Conservation (phyloP, 805 yeast genomes). For the Teunomyces lycoperdinae region DNA sequence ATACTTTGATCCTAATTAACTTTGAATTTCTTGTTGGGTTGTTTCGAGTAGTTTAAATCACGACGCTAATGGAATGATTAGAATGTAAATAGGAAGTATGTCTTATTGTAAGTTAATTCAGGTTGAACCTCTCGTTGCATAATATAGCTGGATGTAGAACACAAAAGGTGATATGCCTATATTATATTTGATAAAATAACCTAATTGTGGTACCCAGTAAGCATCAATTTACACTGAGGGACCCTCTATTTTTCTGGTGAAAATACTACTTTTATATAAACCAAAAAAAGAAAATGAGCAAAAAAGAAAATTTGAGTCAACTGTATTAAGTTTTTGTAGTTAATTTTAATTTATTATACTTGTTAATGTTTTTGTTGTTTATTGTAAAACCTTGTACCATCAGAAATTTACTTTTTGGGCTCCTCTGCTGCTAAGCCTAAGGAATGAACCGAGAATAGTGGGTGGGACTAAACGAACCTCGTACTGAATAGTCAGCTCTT, state of each 20-base stretch:
- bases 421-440: background rate
- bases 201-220: background rate
- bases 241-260: slow-evolving; percentile 2
- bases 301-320: slow-evolving; percentile 3
- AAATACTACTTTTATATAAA: slow-evolving; percentile 3
- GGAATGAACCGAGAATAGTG: background rate
- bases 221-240: slow-evolving; percentile 2
- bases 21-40: background rate
- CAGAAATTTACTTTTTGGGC: background rate
- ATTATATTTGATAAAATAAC: background rate
- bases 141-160: background rate
- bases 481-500: background rate
- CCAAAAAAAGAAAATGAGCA: slow-evolving; percentile 3
- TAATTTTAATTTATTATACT: slow-evolving; percentile 1
- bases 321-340: slow-evolving; percentile 1
- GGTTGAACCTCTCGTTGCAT: background rate
- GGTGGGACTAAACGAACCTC: background rate
- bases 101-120: background rate
- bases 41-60: background rate
- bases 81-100: background rate
- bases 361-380: background rate
- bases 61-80: background rate
- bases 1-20: background rate
- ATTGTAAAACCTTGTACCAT: background rate
- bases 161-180: background rate